Evolutionary conservation across 2,329 filamentous ascomycete species (phyloP), one percentile per base, ranked within the genome.

Genomic region (Penicillium sp.): DNA sequence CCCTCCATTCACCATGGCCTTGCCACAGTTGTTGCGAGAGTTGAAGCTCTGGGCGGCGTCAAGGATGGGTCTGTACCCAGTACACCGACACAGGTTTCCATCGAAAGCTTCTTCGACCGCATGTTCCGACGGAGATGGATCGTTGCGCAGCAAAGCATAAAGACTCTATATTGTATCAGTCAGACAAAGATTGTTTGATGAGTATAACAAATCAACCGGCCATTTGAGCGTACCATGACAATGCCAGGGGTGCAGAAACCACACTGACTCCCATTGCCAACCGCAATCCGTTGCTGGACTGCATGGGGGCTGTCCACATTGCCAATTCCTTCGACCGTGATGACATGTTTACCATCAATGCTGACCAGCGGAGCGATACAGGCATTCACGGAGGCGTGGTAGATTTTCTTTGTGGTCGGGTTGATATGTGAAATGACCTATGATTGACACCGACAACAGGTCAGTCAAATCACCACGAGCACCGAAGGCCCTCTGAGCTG

Each of bases 211-310:
- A 7, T 10, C 8, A 23, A 16, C 16, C 9, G 15, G 6, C 8
- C 8, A n/a, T 7, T 14, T 8, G 11, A 17, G 14, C 64, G 32
- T 64, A 77, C 76, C 81, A 97, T 97, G 48, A 97, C 90, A 57
- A 98, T 97, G 2, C 93, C 93, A 4, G 93, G 93, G 0, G 93
- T 97, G 60, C 93, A 98, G 69, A 98, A 98, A 1, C 90, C 83
- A 64, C 83, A 98, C 65, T 98, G 91, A 54, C 87, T 94, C 33
- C 93, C 93, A 69, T 95, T 93, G 20, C 85, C 80, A 67, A 86
- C 86, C 13, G 93, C 91, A 56, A 98, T 86, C 33, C 93, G 79
- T 70, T 97, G 89, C 63, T 97, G 93, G 3, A 84, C 75, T 2
- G 91, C 87, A 70, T 98, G 93, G 4, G 93, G 93, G 28, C 77